Evolutionary conservation across 352 stramenopile genomes (phyloP), one percentile per base, ranked within the genome.

Genomic region (Phytophthora sojae): DNA sequence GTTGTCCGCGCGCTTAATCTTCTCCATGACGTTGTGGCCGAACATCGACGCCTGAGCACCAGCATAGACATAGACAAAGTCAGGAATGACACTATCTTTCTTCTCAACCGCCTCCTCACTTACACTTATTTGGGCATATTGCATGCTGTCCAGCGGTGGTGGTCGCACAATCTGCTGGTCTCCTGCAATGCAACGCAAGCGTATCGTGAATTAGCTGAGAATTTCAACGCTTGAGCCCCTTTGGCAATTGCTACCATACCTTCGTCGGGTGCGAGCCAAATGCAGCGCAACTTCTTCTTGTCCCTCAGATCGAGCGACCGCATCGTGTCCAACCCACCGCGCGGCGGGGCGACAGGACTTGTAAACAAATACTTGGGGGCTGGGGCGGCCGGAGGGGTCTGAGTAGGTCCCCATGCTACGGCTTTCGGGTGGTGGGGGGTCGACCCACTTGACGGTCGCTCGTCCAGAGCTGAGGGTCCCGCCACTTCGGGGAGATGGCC

Each of bases 191-290:
- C 14, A 65, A 49, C n/a, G 12, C 8, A 53, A 30, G 30, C 11
- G 5, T 35, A 30, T 57, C 21, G n/a, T 66, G 21, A 50, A 17
- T 30, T 19, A 17, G 35, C 30, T 5, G 50, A 12, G 14, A 42
- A 17, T 8, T 25, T 32, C 17, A 23, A 25, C 42, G 17, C 12
- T 3, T 45, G n/a, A n/a, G 3, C 12, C 14, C 17, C 44, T 6
- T 52, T 29, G 9, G 39, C 67, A 64, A 77, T 49, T 17, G 83
- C 59, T 15, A 82, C 85, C 85, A 89, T 92, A 82, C 85, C 85
- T 90, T 92, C 81, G 42, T 91, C 85, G 4, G 85, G 82, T 49
- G 81, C 75, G 14, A 92, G 77, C 85, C 85, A 92, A 58, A 92
- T 89, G 45, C 75, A 84, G 0, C 80, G 79, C 52, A 92, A 69